Base-by-base conservation (phyloP, 768 basidiomycete species). In the Boletus sp. region DNA sequence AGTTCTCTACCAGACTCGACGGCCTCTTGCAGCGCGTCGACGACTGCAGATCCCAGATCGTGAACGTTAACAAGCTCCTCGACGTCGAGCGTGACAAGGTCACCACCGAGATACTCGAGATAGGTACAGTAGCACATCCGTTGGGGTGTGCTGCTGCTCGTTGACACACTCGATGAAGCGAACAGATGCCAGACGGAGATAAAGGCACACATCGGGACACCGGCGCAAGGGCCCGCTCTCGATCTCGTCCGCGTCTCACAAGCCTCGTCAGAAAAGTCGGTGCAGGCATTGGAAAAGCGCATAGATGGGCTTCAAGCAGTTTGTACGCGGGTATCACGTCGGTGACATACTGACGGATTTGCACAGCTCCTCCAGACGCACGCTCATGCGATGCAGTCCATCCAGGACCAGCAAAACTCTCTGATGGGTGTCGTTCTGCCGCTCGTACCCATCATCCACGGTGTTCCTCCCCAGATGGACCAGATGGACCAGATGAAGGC, bases 101-200 rank as follows among this genome's bases (percentile, higher is more conserved):
- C 15, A 68, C 78, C 4, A 75, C 79, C 28, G 84, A 85, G 52
- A 76, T 87, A 45, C 59, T 64, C 52, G 53, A 59, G 44, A 63
- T 58, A 54, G 46, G 58, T 61, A 42, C 32, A 53, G 1, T 4
- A 3, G 0, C 17, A 30, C 11, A 7, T 24, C 5, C 3, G 17
- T 6, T 5, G 41, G 7, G 5, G 24, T 15, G 15, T 33, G 44
- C 48, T 37, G 48, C 30, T 54, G 18, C 57, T 64, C 67, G 24
- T 57, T 30, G 18, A 10, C 40, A 20, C 40, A 7, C 40, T 41
- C 47, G 24, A 15, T 53, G 39, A 59, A 90, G 88, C 84, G 9
- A 86, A 85, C 61, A 77, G 85, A 62, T 81, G 79, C 58, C 87
- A 90, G 66, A 76, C 74, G 4, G 81, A 84, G 61, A 68, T 89